Evolutionary conservation across 805 yeast species (phyloP), one percentile per base, ranked within the genome.

Genomic region (Hanseniaspora vineae): DNA sequence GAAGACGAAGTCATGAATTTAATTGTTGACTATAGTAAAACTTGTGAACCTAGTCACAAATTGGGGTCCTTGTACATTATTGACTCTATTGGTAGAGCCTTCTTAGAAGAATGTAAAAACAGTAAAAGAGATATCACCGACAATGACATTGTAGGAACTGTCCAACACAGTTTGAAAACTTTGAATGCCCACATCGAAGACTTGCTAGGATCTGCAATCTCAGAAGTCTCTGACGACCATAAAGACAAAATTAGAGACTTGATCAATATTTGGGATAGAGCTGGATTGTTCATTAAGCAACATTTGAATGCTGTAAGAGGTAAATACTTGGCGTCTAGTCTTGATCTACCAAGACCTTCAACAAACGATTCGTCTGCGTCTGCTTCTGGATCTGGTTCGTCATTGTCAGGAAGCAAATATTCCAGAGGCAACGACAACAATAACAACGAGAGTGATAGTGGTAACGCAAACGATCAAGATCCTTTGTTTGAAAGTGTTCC

Each of bases 241-340:
- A 76, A 65, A 60, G 87, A 78, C 50, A 92, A 89, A 64, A 77
- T 88, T 55, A 70, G 80, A 57, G 90, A 88, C 66, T 72, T 92
- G 55, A 75, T 92, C 54, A 95, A 86, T 53, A 89, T 92, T 57
- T 92, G 98, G 98, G 85, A 79, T 55, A 79, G 85, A 53, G 82
- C 88, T 35, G 78, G 77, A 42, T 83, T 96, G 14, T 90, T 92
- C 66, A 70, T 71, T 48, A 74, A 76, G 42, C 70, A 71, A 39
- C 66, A 72, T 32, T 68, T 92, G 48, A 64, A 71, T 42, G 60
- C 72, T 17, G 73, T 86, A 50, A 76, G 80, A 59, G 64, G 70
- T 12, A 80, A 75, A 58, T 76, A 76, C 61, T 83, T 81, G 57
- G 67, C 65, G 32, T 40, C 31, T 19, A 19, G 31, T 19, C 31